Evolutionary conservation across 2,329 filamentous ascomycete genomes (phyloP).

Genomic region (Exserohilum rostratum): DNA sequence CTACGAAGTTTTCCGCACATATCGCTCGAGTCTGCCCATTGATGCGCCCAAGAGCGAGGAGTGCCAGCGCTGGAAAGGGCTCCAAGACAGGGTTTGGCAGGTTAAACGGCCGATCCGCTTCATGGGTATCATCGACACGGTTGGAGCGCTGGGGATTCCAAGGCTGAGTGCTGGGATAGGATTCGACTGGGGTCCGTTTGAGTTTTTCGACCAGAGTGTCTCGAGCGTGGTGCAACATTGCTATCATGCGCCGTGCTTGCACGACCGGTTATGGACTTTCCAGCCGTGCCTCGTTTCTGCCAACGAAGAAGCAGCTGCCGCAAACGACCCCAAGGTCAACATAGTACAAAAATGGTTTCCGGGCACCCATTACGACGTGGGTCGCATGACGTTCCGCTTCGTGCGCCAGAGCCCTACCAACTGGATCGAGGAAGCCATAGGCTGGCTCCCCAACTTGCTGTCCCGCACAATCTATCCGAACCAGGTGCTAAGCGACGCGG

Average conservation of each 20-base stretch:
- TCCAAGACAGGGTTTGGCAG: constrained; percentile 35
- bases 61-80: constrained; percentile 24
- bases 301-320: constrained; percentile 6
- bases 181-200: constrained; percentile 45
- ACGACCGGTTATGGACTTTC: constrained; percentile 46
- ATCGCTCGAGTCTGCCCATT: constrained; percentile 33
- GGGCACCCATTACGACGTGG: constrained; percentile 47
- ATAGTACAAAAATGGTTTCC: constrained; percentile 46
- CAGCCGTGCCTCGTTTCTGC: constrained; percentile 26
- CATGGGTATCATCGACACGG: constrained; percentile 45
- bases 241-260: constrained; percentile 41
- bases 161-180: constrained; percentile 44
- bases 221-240: constrained; percentile 40
- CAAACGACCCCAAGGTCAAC: constrained; percentile 7
- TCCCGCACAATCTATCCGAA: constrained; percentile 41
- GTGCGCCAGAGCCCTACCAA: constrained; percentile 36
- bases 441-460: constrained; percentile 35
- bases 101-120: constrained; percentile 39
- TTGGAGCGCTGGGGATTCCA: constrained; percentile 44
- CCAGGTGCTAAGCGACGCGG: constrained; percentile 39
- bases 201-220: constrained; percentile 46
- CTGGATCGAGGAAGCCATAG: constrained; percentile 34
- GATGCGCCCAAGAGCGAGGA: constrained; percentile 37
- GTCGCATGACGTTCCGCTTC: constrained; percentile 45
- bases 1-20: constrained; percentile 42